These are phyloP conservation scores for Wickerhamomyces strasburgensis DNA, from an alignment of 805 yeast species.

Conservation along the genomic window DNA sequence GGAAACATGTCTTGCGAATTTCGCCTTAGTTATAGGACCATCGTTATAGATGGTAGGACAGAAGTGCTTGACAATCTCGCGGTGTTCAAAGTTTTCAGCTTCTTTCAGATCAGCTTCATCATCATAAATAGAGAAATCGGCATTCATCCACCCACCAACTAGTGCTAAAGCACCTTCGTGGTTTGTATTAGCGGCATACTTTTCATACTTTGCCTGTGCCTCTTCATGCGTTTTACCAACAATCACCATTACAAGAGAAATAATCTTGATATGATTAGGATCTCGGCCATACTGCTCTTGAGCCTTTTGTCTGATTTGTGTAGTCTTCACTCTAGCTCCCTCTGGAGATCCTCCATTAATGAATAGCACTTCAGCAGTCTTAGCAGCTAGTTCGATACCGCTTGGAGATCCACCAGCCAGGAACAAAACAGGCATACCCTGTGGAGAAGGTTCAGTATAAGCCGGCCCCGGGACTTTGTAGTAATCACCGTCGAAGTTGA, in stretches of 20 bases:
- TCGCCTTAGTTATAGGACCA: slow-evolving; percentile 28
- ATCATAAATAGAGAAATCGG: slow-evolving; percentile 33
- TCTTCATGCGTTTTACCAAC: slow-evolving; percentile 38
- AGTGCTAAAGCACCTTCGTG: slow-evolving; percentile 42
- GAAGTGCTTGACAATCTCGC: slow-evolving; percentile 26
- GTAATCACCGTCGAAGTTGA: slow-evolving; percentile 35
- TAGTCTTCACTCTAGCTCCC: slow-evolving; percentile 26
- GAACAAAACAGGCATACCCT: slow-evolving; percentile 38
- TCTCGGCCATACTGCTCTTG: slow-evolving; percentile 31
- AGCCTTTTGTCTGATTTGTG: slow-evolving; percentile 30
- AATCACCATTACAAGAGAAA: slow-evolving; percentile 34
- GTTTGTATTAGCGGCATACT: slow-evolving; percentile 29
- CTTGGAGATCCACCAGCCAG: slow-evolving; percentile 41
- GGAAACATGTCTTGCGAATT: slow-evolving; percentile 23
- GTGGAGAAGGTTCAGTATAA: slow-evolving; percentile 39
- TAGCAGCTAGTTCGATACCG: slow-evolving; percentile 39
- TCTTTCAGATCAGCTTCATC: slow-evolving; percentile 34
- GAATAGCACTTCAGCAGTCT: slow-evolving; percentile 39
- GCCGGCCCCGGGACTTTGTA: slow-evolving; percentile 38
- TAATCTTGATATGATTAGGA: slow-evolving; percentile 33
- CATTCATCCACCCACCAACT: slow-evolving; percentile 43
- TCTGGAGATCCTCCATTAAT: slow-evolving; percentile 33
- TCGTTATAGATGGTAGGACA: slow-evolving; percentile 6
- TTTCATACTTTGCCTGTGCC: slow-evolving; percentile 34
- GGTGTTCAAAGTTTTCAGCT: slow-evolving; percentile 27